phyloP scores from a whole-genome alignment of 2,329 filamentous ascomycete genomes.

The Zymoseptoria crescenta region DNA sequence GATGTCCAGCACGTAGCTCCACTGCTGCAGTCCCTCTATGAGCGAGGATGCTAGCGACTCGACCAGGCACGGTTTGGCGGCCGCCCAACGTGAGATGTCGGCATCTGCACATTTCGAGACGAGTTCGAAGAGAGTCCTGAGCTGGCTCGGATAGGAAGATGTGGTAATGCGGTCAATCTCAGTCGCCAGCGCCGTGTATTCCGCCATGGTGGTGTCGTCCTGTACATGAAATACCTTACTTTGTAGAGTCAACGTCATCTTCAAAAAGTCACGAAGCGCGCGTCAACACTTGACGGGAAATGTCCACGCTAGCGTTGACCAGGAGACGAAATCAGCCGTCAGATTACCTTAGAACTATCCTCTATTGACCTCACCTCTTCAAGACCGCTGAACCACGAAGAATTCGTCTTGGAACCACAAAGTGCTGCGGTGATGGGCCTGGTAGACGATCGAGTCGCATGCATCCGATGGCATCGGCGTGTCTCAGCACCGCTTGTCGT shows the following conservation, averaged over 20 bases:
- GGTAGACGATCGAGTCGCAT: too few relatives aligned
- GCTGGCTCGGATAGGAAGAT: constrained; percentile 27
- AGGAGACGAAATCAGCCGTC: not conserved
- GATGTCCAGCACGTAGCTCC: constrained; percentile 44
- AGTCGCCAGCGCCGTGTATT: constrained; percentile 12
- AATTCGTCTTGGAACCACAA: too few relatives aligned
- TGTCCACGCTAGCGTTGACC: not conserved
- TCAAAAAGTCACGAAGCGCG: not conserved
- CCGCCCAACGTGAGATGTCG: constrained; percentile 40
- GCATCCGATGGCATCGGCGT: too few relatives aligned
- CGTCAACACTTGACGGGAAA: not conserved
- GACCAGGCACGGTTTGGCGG: constrained; percentile 44
- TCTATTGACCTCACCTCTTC: not conserved
- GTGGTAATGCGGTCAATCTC: constrained; percentile 25
- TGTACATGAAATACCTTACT: not conserved
- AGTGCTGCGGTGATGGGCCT: too few relatives aligned
- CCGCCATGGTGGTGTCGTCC: constrained; percentile 6
- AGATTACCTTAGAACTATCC: too few relatives aligned
- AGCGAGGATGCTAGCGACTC: constrained; percentile 38
- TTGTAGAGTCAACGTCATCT: not conserved
- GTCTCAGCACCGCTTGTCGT: too few relatives aligned
- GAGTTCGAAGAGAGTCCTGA: constrained; percentile 10
- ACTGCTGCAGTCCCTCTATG: constrained; percentile 44
- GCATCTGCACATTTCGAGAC: constrained; percentile 21
- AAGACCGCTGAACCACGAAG: too few relatives aligned